Percentiles rank a stretch among this genome's conserved stretches.
Evolutionary conservation across 1,284 basidiomycete species (phyloP).

Genomic region (Irpex lacteus): DNA sequence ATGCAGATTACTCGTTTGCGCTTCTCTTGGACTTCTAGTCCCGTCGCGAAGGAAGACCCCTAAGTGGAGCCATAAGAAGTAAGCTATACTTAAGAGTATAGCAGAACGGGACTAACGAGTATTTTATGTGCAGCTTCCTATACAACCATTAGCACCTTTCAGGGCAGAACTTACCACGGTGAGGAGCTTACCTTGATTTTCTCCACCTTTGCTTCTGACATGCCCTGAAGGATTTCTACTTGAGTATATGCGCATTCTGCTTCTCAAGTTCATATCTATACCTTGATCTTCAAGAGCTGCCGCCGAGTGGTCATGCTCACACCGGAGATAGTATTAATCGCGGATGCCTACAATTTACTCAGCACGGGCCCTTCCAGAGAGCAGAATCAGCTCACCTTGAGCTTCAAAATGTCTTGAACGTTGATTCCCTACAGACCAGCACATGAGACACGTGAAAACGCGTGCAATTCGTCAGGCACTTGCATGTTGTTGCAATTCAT

Average conservation of each 20-base stretch:
- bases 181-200: slow-evolving; percentile 76
- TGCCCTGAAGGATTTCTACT: slow-evolving; percentile 48
- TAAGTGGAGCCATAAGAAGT: slow-evolving; percentile 27
- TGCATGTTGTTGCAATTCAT: slow-evolving; percentile 88
- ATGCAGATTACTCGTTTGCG: slow-evolving; percentile 77
- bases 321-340: slow-evolving; percentile 77
- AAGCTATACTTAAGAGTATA: slow-evolving; percentile 10
- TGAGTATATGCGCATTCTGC: slow-evolving; percentile 8
- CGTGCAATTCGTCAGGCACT: slow-evolving; percentile 22
- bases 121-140: slow-evolving; percentile 88
- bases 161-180: slow-evolving; percentile 4
- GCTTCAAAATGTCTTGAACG: slow-evolving; percentile 89
- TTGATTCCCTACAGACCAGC: slow-evolving; percentile 74
- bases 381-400: slow-evolving; percentile 58
- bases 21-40: slow-evolving; percentile 84
- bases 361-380: neutral
- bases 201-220: slow-evolving; percentile 92
- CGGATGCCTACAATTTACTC: slow-evolving; percentile 49
- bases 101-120: slow-evolving; percentile 44
- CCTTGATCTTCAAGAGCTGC: slow-evolving; percentile 91
- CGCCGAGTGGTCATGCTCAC: slow-evolving; percentile 85
- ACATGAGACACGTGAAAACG: slow-evolving; percentile 11
- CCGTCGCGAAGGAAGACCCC: slow-evolving; percentile 88
- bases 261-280: slow-evolving; percentile 26
- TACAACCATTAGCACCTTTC: neutral